Conservation (phyloP, 1,284 basidiomycete species). For the Naganishia albida region DNA sequence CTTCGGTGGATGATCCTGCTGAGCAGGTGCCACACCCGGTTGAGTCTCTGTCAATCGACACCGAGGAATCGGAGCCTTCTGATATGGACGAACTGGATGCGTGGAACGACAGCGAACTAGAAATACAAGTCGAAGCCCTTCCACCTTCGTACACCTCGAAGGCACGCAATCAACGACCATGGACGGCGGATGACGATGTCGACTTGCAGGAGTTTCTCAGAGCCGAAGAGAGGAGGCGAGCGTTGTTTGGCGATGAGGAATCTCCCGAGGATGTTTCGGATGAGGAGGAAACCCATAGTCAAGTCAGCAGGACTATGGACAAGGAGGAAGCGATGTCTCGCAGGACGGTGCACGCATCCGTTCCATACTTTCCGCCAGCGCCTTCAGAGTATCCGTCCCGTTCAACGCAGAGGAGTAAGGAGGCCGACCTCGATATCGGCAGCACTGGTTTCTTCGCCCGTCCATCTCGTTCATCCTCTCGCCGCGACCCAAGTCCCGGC, state of each 20-base stretch:
- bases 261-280: neutral
- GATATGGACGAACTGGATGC: slow-evolving; percentile 25
- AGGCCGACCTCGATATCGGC: neutral
- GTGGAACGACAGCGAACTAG: slow-evolving; percentile 15
- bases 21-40: neutral
- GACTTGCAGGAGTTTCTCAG: slow-evolving; percentile 26
- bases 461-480: neutral
- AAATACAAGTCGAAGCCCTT: slow-evolving; percentile 24
- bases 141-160: slow-evolving; percentile 8
- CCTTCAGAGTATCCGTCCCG: neutral
- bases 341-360: slow-evolving; percentile 24
- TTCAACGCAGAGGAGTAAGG: neutral
- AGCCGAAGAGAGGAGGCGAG: slow-evolving; percentile 29
- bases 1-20: neutral
- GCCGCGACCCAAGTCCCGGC: neutral
- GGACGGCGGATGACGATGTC: slow-evolving; percentile 26
- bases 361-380: slow-evolving; percentile 12
- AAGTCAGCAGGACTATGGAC: slow-evolving; percentile 2
- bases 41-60: neutral
- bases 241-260: slow-evolving; percentile 21
- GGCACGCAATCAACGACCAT: slow-evolving; percentile 13
- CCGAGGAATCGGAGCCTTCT: slow-evolving; percentile 7
- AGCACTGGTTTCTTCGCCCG: neutral
- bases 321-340: slow-evolving; percentile 23
- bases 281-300: neutral